Evolutionary conservation across 768 basidiomycete species (phyloP), one percentile per base, ranked within the genome.

Genomic region (Boletus eberwhitei): DNA sequence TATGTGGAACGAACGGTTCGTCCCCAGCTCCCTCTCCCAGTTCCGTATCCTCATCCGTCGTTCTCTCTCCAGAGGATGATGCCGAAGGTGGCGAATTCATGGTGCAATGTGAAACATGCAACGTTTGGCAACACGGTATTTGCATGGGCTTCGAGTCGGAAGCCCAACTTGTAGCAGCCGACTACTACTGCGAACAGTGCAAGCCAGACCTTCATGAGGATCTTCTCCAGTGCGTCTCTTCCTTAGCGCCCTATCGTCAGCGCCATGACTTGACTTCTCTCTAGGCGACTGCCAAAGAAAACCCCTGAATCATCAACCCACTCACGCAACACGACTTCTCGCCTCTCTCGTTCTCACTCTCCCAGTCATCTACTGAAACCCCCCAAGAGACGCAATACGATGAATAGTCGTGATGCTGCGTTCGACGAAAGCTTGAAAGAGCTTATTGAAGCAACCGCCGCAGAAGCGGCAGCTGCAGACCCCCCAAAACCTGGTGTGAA

Each of bases 21-120:
- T 74, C 60, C 59, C 45, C 55, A 38, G 48, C 51, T 45, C 38
- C 29, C 48, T 51, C 41, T 48, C 42, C 55, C 16, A 42, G 43
- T 14, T 39, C 61, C 54, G 31, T 44, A 24, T 53, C 49, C 64
- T 69, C 60, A 74, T 64, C 63, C 57, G 55, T 53, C 59, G 43
- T 55, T 54, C 52, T 54, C 50, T 58, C 66, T 73, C 74, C 73
- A 77, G 87, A 88, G 70, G 85, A 86, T 63, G 86, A 88, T 66
- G 82, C 83, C 49, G 86, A 88, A 68, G 91, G 90, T 48, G 91
- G 93, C 45, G 94, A 93, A 70, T 91, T 96, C 75, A 97, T 98
- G 92, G 93, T 98, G 48, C 90, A 93, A 71, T 99, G 96, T 74
- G 96, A 98, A 74, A 86, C 79, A 41, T 99, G 96, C 77, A 90